phyloP scores from a whole-genome alignment of 1,139 yeast species.

The Ogataea hybrid region DNA sequence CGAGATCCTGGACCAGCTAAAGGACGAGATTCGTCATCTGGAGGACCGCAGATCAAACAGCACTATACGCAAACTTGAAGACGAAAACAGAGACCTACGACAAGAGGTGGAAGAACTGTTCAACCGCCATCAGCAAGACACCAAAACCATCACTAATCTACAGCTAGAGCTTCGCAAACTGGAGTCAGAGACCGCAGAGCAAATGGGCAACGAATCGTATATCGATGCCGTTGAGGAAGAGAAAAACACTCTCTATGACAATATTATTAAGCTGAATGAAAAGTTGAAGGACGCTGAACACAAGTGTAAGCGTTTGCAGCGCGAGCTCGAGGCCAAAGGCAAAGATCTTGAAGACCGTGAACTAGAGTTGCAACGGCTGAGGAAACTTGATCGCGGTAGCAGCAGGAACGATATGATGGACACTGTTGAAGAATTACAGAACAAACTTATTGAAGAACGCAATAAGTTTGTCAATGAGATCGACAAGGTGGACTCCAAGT shows the following conservation, averaged over 20 bases:
- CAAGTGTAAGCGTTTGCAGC: conserved; percentile 13
- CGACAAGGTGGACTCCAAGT: too few species aligned
- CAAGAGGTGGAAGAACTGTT: conserved; percentile 8
- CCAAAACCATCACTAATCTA: conserved; percentile 8
- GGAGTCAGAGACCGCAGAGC: conserved; percentile 5
- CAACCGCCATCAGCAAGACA: conserved; percentile 5
- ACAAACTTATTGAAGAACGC: too few species aligned
- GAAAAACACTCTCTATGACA: conserved; percentile 19
- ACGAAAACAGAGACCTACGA: conserved; percentile 8
- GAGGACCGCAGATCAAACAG: conserved; percentile 2
- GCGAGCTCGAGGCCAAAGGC: conserved; percentile 24
- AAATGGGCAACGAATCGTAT: conserved; percentile 14
- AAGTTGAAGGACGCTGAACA: conserved; percentile 14
- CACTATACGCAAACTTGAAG: conserved; percentile 1
- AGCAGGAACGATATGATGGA: neutral
- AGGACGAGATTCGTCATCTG: conserved; percentile 1
- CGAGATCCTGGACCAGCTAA: conserved; percentile 4
- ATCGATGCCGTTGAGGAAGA: conserved; percentile 21
- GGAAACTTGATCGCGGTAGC: neutral
- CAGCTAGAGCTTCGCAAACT: conserved; percentile 11
- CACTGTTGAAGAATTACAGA: too few species aligned
- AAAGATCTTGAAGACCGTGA: conserved; percentile 24
- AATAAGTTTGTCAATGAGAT: too few species aligned
- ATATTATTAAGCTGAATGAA: conserved; percentile 16
- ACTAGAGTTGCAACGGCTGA: conserved; percentile 14